Percentiles rank a stretch among this genome's conserved stretches.
These are phyloP conservation scores for Claviceps sp. DNA, from an alignment of 2,329 filamentous ascomycete genomes.

Conservation along the genomic window DNA sequence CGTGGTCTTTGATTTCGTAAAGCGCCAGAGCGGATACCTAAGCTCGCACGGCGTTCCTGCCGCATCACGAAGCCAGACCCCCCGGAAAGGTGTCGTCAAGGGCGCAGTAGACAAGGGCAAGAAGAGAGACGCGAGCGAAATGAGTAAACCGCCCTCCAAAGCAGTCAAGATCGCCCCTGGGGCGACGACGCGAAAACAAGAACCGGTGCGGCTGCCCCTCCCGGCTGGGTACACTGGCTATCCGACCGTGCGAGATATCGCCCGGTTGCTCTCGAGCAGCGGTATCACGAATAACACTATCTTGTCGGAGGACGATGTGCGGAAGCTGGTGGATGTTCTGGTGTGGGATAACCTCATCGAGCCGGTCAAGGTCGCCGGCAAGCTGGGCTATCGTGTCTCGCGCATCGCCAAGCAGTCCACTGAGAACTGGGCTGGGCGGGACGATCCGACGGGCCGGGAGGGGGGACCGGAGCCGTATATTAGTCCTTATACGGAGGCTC, in stretches of 20 bases:
- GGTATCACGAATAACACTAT: conserved; percentile 61
- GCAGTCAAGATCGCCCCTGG: conserved; percentile 11
- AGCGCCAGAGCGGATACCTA: conserved; percentile 56
- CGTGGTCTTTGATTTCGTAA: conserved; percentile 61
- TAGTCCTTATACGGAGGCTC: conserved; percentile 76
- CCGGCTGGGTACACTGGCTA: conserved; percentile 62
- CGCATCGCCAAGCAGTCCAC: conserved; percentile 33
- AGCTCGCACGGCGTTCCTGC: conserved; percentile 21
- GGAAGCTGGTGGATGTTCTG: conserved; percentile 76
- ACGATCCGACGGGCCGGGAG: conserved; percentile 22
- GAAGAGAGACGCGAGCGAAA: conserved; percentile 35
- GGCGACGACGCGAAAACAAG: conserved; percentile 13
- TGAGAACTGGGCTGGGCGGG: conserved; percentile 26
- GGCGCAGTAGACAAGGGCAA: conserved; percentile 31
- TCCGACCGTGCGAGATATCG: conserved; percentile 68
- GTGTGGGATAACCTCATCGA: conserved; percentile 81
- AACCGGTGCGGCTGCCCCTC: conserved; percentile 34
- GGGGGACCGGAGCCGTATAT: conserved; percentile 30
- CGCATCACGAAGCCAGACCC: conserved; percentile 27
- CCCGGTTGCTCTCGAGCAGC: conserved; percentile 54
- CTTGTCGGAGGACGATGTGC: conserved; percentile 60
- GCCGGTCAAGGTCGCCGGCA: conserved; percentile 35
- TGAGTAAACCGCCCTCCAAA: conserved; percentile 19
- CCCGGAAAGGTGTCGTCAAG: conserved; percentile 43
- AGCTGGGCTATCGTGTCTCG: conserved; percentile 38